Evolutionary conservation across 208 protist species (phyloP).

Genomic region (Angomonas deanei): DNA sequence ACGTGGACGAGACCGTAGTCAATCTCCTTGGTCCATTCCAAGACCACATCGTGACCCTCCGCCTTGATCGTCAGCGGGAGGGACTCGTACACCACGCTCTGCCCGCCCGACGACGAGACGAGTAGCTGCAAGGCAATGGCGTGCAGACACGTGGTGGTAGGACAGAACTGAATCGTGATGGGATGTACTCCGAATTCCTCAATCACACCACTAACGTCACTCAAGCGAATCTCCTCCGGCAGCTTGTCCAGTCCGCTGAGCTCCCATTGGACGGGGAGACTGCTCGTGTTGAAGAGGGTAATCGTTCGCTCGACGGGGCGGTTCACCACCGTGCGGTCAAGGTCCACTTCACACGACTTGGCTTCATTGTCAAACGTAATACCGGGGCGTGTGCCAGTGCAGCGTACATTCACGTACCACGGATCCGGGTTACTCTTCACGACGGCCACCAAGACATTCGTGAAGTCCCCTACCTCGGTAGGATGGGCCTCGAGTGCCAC

Average conservation of each 20-base stretch:
- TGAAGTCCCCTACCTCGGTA: constrained; percentile 74
- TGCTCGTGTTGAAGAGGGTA: constrained; percentile 68
- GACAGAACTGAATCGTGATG: constrained; percentile 57
- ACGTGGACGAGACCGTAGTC: constrained; percentile 90
- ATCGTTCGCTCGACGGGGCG: constrained; percentile 32
- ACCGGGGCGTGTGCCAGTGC: constrained; percentile 76
- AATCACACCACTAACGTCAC: constrained; percentile 53
- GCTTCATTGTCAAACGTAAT: constrained; percentile 61
- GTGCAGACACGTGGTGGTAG: constrained; percentile 71
- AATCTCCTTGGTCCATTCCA: constrained; percentile 88
- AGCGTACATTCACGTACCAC: constrained; percentile 77
- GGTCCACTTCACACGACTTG: constrained; percentile 75
- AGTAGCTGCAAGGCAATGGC: constrained; percentile 48
- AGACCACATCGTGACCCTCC: constrained; percentile 90
- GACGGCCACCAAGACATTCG: constrained; percentile 77
- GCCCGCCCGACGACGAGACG: constrained; percentile 43
- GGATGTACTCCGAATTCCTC: constrained; percentile 48
- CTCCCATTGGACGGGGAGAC: constrained; percentile 73
- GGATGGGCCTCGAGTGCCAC: constrained; percentile 82
- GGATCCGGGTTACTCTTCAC: constrained; percentile 92
- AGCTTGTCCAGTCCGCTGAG: constrained; percentile 53
- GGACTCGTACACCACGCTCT: constrained; percentile 49
- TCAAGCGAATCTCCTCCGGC: constrained; percentile 70
- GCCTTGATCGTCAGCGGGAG: constrained; percentile 77
- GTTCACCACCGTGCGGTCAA: constrained; percentile 71